Conservation (phyloP, 139 green algal species). For the Ostreobium quekettii region DNA sequence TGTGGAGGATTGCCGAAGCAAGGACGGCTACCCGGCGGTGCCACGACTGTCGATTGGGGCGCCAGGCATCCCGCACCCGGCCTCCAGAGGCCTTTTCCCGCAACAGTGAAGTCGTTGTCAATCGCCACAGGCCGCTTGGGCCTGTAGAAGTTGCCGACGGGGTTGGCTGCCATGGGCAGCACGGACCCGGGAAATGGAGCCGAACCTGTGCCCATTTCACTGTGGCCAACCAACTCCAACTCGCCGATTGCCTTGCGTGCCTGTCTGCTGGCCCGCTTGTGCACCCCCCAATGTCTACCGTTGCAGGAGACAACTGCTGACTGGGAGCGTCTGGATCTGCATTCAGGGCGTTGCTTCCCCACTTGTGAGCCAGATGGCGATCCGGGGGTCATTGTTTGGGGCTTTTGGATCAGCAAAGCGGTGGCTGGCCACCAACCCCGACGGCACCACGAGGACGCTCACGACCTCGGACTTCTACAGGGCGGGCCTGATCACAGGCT, state of each 20-base stretch:
- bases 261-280: not conserved
- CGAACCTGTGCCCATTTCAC: not conserved
- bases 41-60: not conserved
- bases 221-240: not conserved
- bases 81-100: not conserved
- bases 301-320: too few species aligned
- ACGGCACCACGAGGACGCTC: slow-evolving; percentile 54
- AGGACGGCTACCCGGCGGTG: not conserved
- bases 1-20: not conserved
- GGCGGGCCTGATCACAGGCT: slow-evolving; percentile 70
- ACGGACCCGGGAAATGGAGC: not conserved
- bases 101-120: too few species aligned
- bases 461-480: slow-evolving; percentile 37
- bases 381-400: slow-evolving; percentile 78
- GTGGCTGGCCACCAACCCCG: slow-evolving; percentile 67
- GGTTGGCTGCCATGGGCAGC: not conserved
- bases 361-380: slow-evolving; percentile 88
- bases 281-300: not conserved
- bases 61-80: not conserved
- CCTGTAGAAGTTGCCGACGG: not conserved
- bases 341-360: slow-evolving; percentile 81
- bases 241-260: not conserved
- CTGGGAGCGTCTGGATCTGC: too few species aligned
- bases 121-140: not conserved
- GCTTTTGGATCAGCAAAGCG: slow-evolving; percentile 74